Base-by-base conservation (phyloP, 2,329 filamentous ascomycete genomes). In the Paraphaeosphaeria minitans region DNA sequence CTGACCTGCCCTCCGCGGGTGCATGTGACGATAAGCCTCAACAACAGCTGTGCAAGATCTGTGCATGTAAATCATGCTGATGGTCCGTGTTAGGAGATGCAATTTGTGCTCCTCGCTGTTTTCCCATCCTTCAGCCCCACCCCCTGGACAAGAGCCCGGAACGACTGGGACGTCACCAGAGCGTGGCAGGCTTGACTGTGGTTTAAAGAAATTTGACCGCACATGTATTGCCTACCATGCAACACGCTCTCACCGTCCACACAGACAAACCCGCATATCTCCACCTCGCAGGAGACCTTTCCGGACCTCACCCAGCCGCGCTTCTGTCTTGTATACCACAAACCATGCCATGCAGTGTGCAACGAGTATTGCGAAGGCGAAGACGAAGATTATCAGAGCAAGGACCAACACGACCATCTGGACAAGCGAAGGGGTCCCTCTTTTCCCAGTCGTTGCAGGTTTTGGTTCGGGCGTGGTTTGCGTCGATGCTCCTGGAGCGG, bases 261-360 rank as follows among this genome's bases (percentile, higher is more conserved):
- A 75, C 16, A 75, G 63, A 65, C 70, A 74, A 8, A 75, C 37
- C 45, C 66, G 64, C 70, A 73, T 75, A 33, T 74, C 70, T 12
- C 72, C 69, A 2, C 70, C 65, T 37, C 60, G 62, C 37, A 71
- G 24, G 14, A 75, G 37, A 8, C 68, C 69, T 14, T 55, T 59
- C 9, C 66, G 59, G 35, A 66, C 61, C 33, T 71, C 68, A 14
- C 66, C 69, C 3, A 74, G 49, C 19, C 68, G 51, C 2, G 65
- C 66, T 49, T 72, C 71, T 0, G 69, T 71, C 33, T 72, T 73
- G 55, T 69, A 71, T 12, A 72, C 65, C 7, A 75, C 45, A 31
- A 72, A 72, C 66, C 64, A 66, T 7, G 67, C 68, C 21, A 74
- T 41, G 24, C 61, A 68, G 46, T 75, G 66, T 21, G 67, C 68